These are phyloP conservation scores for Sophora flavescens DNA, from an alignment of 306 rosid genomes.

Conservation along the genomic window DNA sequence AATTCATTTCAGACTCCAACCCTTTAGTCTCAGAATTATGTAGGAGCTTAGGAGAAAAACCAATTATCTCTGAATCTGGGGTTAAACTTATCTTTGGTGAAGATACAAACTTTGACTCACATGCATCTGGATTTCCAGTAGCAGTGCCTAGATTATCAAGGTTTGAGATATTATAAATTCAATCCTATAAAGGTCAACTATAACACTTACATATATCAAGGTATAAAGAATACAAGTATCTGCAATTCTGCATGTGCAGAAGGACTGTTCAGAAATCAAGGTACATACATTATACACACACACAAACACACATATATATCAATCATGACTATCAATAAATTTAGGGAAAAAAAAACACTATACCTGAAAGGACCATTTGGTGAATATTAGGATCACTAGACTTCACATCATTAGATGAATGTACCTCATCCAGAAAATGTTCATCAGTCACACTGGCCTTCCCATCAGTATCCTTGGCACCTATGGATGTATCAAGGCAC, in stretches of 20 bases:
- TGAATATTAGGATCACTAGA: conserved; percentile 5
- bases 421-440: not conserved
- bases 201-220: not conserved
- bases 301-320: not conserved
- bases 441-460: not conserved
- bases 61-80: conserved; percentile 7
- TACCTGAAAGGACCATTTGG: conserved; percentile 26
- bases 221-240: not conserved
- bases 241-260: not conserved
- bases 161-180: conserved; percentile 14
- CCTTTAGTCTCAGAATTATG: conserved; percentile 13
- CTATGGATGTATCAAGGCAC: not conserved
- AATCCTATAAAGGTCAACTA: conserved; percentile 4
- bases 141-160: conserved; percentile 23
- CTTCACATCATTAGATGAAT: conserved; percentile 12
- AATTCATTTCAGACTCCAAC: not conserved
- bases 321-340: not conserved
- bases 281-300: not conserved
- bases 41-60: not conserved
- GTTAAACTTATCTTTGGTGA: not conserved
- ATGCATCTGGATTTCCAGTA: not conserved
- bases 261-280: not conserved
- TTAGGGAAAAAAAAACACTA: not conserved
- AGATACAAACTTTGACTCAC: not conserved
- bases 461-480: not conserved